These are phyloP conservation scores for Boletus eberwhitei DNA, from an alignment of 768 basidiomycete genomes.

Conservation along the genomic window DNA sequence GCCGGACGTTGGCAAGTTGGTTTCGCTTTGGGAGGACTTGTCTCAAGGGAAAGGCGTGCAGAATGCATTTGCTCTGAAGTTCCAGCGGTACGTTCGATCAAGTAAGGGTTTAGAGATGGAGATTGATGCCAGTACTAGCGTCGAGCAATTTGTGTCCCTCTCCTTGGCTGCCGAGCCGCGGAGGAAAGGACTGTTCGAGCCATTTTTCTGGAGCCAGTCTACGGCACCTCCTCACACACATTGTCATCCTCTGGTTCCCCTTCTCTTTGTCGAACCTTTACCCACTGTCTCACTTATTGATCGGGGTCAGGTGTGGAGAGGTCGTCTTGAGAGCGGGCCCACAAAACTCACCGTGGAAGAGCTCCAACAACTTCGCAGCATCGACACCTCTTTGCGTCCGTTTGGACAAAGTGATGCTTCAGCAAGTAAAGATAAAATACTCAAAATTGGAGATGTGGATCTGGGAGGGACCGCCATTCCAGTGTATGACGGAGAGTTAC, in stretches of 20 bases:
- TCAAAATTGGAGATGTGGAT: conserved; percentile 41
- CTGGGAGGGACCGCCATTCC: conserved; percentile 69
- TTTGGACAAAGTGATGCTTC: conserved; percentile 16
- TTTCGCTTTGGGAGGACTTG: conserved; percentile 57
- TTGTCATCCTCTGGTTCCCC: conserved; percentile 53
- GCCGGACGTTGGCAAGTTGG: conserved; percentile 49
- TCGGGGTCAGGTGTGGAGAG: conserved; percentile 58
- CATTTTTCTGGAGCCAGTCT: conserved; percentile 65
- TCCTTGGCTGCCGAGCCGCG: conserved; percentile 74
- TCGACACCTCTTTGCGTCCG: conserved; percentile 44
- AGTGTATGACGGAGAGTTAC: conserved; percentile 69
- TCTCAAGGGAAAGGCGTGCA: conserved; percentile 34
- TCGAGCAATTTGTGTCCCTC: conserved; percentile 76
- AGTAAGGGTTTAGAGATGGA: background rate
- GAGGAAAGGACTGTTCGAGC: conserved; percentile 71
- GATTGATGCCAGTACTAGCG: conserved; percentile 34
- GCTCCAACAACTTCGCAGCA: conserved; percentile 51
- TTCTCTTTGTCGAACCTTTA: conserved; percentile 74
- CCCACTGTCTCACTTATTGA: conserved; percentile 69
- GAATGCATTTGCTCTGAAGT: conserved; percentile 49
- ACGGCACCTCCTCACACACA: conserved; percentile 35
- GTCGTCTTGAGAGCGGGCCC: conserved; percentile 63
- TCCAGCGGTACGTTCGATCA: conserved; percentile 50
- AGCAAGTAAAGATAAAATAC: conserved; percentile 24
- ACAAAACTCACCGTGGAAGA: conserved; percentile 50